Percentiles rank a stretch among this genome's conserved stretches.
Conservation (phyloP, 2,329 filamentous ascomycete genomes). For the Exophiala aquamarina region DNA sequence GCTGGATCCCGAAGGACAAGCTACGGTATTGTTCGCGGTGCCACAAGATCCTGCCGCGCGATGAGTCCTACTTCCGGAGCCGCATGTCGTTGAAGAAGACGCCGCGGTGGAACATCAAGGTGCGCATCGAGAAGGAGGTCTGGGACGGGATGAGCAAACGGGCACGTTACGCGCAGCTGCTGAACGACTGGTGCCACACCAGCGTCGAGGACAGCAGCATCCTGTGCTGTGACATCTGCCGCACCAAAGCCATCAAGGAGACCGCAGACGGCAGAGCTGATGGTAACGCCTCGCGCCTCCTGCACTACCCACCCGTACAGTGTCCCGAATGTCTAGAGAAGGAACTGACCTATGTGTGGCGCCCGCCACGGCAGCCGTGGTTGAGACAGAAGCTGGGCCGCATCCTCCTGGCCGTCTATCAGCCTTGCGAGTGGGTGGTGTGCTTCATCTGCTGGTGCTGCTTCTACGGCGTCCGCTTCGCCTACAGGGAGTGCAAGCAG, state of each 20-base stretch:
- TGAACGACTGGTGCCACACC: slow-evolving; percentile 21
- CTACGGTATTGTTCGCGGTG: slow-evolving; percentile 26
- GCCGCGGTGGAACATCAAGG: slow-evolving; percentile 16
- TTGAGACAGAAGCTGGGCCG: slow-evolving; percentile 1
- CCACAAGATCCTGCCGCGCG: slow-evolving; percentile 22
- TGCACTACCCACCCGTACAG: slow-evolving; percentile 5
- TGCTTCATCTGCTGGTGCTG: too few relatives aligned
- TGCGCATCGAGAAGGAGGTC: slow-evolving; percentile 9
- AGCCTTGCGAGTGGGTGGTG: too few relatives aligned
- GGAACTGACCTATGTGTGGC: slow-evolving; percentile 15
- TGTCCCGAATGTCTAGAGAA: slow-evolving; percentile 20
- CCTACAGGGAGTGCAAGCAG: too few relatives aligned
- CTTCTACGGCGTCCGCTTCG: too few relatives aligned
- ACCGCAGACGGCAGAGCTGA: too few relatives aligned
- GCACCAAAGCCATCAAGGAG: not conserved
- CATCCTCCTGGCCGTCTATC: too few relatives aligned
- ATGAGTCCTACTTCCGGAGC: slow-evolving; percentile 18
- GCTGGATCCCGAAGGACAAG: slow-evolving; percentile 24
- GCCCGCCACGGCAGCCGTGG: slow-evolving; percentile 9
- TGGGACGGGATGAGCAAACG: slow-evolving; percentile 21
- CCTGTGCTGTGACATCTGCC: slow-evolving; percentile 19
- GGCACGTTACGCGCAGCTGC: slow-evolving; percentile 18
- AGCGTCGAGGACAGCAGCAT: slow-evolving; percentile 17
- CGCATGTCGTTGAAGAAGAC: slow-evolving; percentile 17
- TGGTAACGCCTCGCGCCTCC: too few relatives aligned